Evolutionary conservation across 2,329 filamentous ascomycete species (phyloP).

Genomic region (Sporothrix globosa): DNA sequence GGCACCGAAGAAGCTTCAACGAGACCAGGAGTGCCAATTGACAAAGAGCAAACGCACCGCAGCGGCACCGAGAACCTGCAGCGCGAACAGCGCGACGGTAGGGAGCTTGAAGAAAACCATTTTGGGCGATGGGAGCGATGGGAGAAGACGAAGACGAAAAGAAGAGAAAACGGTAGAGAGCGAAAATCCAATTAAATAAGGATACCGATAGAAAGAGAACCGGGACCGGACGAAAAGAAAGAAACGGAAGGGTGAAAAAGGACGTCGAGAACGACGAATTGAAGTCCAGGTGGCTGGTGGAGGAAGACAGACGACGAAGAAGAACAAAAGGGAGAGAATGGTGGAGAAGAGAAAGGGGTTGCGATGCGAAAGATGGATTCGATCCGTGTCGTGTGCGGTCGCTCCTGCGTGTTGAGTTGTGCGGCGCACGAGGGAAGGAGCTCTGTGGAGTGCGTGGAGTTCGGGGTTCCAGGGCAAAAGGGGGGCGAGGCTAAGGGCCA

Average conservation of each 20-base stretch:
- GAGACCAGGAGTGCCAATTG: background rate
- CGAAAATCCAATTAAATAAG: constrained; percentile 16
- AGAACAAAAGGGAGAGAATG: constrained; percentile 10
- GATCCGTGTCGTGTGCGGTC: constrained; percentile 23
- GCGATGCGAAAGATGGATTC: constrained; percentile 27
- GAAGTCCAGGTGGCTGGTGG: constrained; percentile 17
- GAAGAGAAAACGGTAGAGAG: constrained; percentile 24
- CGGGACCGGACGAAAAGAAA: constrained; percentile 23
- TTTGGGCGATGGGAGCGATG: constrained; percentile 40
- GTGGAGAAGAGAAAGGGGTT: constrained; percentile 17
- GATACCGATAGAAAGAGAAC: constrained; percentile 3
- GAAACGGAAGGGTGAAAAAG: constrained; percentile 32
- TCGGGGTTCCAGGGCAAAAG: background rate
- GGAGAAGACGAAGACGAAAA: constrained; percentile 31
- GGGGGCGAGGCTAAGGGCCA: constrained; percentile 11
- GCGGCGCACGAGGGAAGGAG: constrained; percentile 21
- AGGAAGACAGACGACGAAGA: constrained; percentile 33
- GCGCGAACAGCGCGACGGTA: constrained; percentile 70
- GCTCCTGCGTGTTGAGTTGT: background rate
- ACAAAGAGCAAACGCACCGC: constrained; percentile 54
- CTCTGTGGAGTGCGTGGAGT: background rate
- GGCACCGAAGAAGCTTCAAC: background rate
- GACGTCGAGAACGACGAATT: background rate
- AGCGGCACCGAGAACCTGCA: constrained; percentile 67
- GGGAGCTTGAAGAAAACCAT: constrained; percentile 78